Percentiles rank a stretch among this genome's conserved stretches.
phyloP scores from a whole-genome alignment of 164 flowering plant species.

The Vitis cinerea region DNA sequence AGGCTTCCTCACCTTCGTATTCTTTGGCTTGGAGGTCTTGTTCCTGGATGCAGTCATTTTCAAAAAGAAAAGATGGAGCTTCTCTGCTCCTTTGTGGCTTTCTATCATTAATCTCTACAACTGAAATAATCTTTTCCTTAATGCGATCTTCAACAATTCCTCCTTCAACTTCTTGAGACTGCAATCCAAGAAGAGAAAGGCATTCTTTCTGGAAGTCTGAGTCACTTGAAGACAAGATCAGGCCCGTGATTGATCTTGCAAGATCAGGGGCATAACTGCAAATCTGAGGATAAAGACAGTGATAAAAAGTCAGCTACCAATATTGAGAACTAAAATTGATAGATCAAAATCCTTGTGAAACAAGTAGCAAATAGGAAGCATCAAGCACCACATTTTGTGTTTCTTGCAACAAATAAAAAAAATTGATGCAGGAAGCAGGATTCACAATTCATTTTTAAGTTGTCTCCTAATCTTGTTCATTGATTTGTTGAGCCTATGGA shows the following conservation, averaged over 20 bases:
- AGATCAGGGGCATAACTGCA: constrained; percentile 79
- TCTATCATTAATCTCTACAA: constrained; percentile 61
- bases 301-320: not conserved
- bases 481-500: too few relatives aligned
- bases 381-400: too few relatives aligned
- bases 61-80: constrained; percentile 50
- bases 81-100: constrained; percentile 44
- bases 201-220: constrained; percentile 72
- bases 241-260: constrained; percentile 72
- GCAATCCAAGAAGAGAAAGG: constrained; percentile 66
- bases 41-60: constrained; percentile 36
- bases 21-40: constrained; percentile 37
- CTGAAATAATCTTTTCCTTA: constrained; percentile 53
- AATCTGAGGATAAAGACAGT: constrained; percentile 42
- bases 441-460: too few relatives aligned
- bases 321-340: not conserved
- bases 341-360: not conserved
- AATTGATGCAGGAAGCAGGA: too few relatives aligned
- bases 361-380: too few relatives aligned
- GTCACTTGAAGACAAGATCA: constrained; percentile 74
- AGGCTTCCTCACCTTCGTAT: constrained; percentile 44
- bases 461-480: too few relatives aligned
- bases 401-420: too few relatives aligned
- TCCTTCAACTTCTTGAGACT: constrained; percentile 24
- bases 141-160: constrained; percentile 55